Evolutionary conservation across 257 asterid genomes (phyloP), one percentile per base, ranked within the genome.

Genomic region (Gentiana macrophylla): DNA sequence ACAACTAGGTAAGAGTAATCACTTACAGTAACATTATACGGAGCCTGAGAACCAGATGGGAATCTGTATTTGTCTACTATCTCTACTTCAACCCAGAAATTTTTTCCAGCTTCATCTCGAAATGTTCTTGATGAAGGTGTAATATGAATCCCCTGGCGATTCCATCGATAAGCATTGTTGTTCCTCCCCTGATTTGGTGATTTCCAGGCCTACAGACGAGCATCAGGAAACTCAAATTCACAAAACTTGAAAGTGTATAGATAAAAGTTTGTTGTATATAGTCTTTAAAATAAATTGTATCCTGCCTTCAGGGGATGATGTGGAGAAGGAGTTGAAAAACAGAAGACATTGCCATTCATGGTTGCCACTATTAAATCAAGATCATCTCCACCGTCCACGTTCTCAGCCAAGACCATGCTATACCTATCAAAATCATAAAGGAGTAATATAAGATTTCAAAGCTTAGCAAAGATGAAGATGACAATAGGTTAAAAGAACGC

Each of bases 401-500:
- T 92, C 67, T 92, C 97, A 51, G 99, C 99, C 76, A 92, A 72
- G 69, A 86, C 95, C 97, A 88, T 92, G 86, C 99, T 92, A 78
- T 92, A 92, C 61, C 99, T 92, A 89, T 67, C 62, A 56, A 67
- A 68, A 64, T 15, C 15, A 32, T 11, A 52, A 48, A 47, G 51
- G 6, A 9, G 32, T 57, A 48, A 32, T 12, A 56, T 12, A 49
- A 51, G 48, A 57, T 9, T 6, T 35, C 49, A 63, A 41, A 11
- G 34, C 12, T 45, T 49, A 11, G 51, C 48, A 32, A 24, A 56
- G 33, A 60, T 37, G 34, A 53, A 6, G 8, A 62, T 58, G 15
- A 65, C 37, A 41, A 61, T 15, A 43, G 15, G 41, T n/a, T 37
- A 47, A 55, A 66, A 43, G 12, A 44, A 35, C 24, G 46, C 52